Evolutionary conservation across 345 rosid genomes (phyloP), one percentile per base, ranked within the genome.

Genomic region (Acer negundo): DNA sequence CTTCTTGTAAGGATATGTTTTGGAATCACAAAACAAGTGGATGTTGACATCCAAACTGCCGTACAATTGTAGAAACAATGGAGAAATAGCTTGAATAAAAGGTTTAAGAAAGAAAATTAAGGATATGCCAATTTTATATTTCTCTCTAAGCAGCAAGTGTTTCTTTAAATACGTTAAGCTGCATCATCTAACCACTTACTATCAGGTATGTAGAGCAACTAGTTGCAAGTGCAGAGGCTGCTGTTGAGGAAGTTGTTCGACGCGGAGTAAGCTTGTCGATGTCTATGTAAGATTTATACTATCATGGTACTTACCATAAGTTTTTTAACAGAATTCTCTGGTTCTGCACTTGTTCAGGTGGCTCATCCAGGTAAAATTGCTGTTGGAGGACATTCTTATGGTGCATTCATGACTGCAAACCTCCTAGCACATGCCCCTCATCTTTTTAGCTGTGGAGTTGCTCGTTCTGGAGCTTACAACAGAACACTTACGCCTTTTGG

Each of bases 401-500:
- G 99, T 76, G 99, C 99, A 81, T 96, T 96, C 83, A 94, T 96
- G 99, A 87, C 98, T 20, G 97, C 97, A 77, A 96, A 96, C 85
- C 98, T 96, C 71, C 88, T 94, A 73, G 99, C 97, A 62, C 97
- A 94, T 80, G 98, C 99, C 75, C 97, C 99, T 78, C 95, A 96
- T 87, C 95, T 96, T 77, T 96, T 96, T 92, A 81, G 86, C 67
- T 94, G 99, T 62, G 98, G 98, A 71, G 84, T 96, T 75, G 99
- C 98, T 82, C 95, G 99, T 22, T 96, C 99, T 67, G 98, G 99
- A 61, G 99, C 99, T 84, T 94, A 94, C 87, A 96, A 96, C 82
- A 88, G 99, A 88, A 96, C 99, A 65, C 97, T 96, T 40, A 92
- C 99, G 2, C 98, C 99, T 44, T 96, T 96, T 74, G 99, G 98